Conservation (phyloP, 208 protist species). For the Zelonia costaricensis region DNA sequence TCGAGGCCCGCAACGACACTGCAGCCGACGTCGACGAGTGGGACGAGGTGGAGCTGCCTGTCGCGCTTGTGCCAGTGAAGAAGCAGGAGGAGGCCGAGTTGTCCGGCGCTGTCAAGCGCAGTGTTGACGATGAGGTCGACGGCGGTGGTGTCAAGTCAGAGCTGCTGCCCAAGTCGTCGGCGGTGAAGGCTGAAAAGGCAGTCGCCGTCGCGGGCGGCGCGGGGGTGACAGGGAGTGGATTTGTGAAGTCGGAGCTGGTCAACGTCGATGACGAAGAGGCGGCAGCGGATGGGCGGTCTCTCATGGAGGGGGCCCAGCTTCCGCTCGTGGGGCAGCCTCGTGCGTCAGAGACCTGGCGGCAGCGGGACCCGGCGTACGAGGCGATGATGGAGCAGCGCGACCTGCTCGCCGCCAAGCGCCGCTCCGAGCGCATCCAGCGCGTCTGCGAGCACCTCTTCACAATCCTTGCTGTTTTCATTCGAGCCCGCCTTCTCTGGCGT, state of each 20-base stretch:
- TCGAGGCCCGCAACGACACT: conserved; percentile 2
- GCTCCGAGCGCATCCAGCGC: conserved; percentile 75
- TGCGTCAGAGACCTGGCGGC: conserved; percentile 40
- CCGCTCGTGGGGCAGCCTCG: conserved; percentile 59
- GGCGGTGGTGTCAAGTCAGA: conserved; percentile 14
- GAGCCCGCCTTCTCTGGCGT: conserved; percentile 59
- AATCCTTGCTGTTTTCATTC: conserved; percentile 49
- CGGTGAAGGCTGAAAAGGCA: conserved; percentile 12
- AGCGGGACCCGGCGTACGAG: conserved; percentile 60
- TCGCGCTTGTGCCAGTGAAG: conserved; percentile 11
- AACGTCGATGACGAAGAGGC: conserved; percentile 19
- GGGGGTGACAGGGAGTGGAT: too few species aligned
- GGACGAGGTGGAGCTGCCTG: conserved; percentile 79
- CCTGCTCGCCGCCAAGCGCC: conserved; percentile 67
- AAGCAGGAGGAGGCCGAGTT: conserved; percentile 31
- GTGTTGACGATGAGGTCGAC: conserved; percentile 5
- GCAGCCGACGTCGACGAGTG: conserved; percentile 75
- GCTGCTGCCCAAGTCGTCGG: neutral
- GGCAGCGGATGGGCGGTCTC: neutral
- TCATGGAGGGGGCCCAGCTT: conserved; percentile 51
- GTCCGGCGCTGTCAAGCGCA: neutral
- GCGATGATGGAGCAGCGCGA: conserved; percentile 76
- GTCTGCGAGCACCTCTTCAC: conserved; percentile 42
- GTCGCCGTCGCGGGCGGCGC: too few species aligned
- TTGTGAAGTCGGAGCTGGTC: conserved; percentile 33